These are phyloP conservation scores for Lactarius evosmus DNA, from an alignment of 768 basidiomycete genomes.

Conservation along the genomic window DNA sequence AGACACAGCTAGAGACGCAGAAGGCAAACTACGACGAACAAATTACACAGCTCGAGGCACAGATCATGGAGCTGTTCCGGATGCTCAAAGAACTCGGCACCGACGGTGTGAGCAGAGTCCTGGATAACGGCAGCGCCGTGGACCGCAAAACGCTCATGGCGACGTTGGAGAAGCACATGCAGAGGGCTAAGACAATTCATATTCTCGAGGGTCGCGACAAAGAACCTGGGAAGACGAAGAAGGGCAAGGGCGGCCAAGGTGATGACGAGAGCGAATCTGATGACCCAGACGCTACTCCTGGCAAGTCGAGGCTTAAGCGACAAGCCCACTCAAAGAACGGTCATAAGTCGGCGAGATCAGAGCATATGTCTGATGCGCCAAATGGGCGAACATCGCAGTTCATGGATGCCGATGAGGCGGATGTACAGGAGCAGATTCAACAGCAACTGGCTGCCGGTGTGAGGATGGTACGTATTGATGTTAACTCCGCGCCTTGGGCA, in stretches of 20 bases:
- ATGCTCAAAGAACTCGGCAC: slow-evolving; percentile 85
- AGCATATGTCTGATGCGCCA: slow-evolving; percentile 42
- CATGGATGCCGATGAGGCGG: slow-evolving; percentile 83
- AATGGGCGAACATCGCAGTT: slow-evolving; percentile 73
- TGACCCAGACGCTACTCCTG: slow-evolving; percentile 55
- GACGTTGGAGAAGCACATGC: slow-evolving; percentile 75
- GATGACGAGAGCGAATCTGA: slow-evolving; percentile 45
- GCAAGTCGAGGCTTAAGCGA: slow-evolving; percentile 48
- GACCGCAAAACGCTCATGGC: slow-evolving; percentile 80
- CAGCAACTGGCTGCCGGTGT: slow-evolving; percentile 76
- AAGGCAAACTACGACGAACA: slow-evolving; percentile 79
- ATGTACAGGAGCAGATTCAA: slow-evolving; percentile 84
- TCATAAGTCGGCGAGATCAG: slow-evolving; percentile 32
- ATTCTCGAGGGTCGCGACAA: slow-evolving; percentile 73
- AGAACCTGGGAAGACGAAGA: slow-evolving; percentile 32
- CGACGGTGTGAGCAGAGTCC: slow-evolving; percentile 66
- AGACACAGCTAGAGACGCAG: slow-evolving; percentile 74
- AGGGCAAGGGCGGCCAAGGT: slow-evolving; percentile 35
- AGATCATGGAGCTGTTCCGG: slow-evolving; percentile 90
- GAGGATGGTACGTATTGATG: slow-evolving; percentile 52
- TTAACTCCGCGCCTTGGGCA: background rate
- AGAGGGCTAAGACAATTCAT: slow-evolving; percentile 78
- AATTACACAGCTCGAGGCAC: slow-evolving; percentile 83
- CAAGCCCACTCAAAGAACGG: slow-evolving; percentile 35
- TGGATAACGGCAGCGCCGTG: slow-evolving; percentile 58